Evolutionary conservation across 1,284 basidiomycete species (phyloP).

Genomic region (Schizopora paradoxa): DNA sequence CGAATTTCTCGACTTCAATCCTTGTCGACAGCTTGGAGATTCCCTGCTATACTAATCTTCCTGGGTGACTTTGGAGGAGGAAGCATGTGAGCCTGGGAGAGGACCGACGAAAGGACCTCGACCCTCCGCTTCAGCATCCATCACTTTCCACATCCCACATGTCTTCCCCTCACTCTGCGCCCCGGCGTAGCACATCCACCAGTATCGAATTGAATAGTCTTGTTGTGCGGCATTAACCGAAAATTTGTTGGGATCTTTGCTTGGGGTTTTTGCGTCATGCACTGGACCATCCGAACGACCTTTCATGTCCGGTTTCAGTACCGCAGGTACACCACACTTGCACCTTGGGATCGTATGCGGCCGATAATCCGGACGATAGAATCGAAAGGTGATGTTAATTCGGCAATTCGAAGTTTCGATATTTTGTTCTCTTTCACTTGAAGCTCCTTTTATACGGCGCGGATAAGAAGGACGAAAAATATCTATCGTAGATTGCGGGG

Average conservation of each 20-base stretch:
- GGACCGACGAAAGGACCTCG: conserved; percentile 48
- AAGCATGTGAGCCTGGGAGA: no score
- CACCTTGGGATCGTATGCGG: conserved; percentile 67
- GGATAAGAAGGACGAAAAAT: conserved; percentile 64
- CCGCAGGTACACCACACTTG: conserved; percentile 74
- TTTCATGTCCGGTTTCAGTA: conserved; percentile 79
- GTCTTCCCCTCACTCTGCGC: conserved; percentile 81
- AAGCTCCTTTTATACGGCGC: conserved; percentile 26
- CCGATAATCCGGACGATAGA: conserved; percentile 81
- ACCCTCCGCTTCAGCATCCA: conserved; percentile 74
- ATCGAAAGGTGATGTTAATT: conserved; percentile 88
- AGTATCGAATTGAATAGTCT: conserved; percentile 54
- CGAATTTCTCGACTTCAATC: no score
- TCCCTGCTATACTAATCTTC: no score
- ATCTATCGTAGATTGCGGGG: conserved; percentile 72
- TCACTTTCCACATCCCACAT: conserved; percentile 75
- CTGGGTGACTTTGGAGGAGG: no score
- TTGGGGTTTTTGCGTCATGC: not conserved
- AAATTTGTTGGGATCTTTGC: conserved; percentile 2
- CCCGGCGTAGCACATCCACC: conserved; percentile 85
- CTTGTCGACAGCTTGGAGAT: no score
- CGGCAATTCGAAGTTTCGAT: conserved; percentile 55
- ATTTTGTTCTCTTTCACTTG: conserved; percentile 13
- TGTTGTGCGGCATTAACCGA: conserved; percentile 27
- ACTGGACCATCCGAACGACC: conserved; percentile 36